phyloP scores from a whole-genome alignment of 805 yeast species.

The Yamadazyma phyllophila region DNA sequence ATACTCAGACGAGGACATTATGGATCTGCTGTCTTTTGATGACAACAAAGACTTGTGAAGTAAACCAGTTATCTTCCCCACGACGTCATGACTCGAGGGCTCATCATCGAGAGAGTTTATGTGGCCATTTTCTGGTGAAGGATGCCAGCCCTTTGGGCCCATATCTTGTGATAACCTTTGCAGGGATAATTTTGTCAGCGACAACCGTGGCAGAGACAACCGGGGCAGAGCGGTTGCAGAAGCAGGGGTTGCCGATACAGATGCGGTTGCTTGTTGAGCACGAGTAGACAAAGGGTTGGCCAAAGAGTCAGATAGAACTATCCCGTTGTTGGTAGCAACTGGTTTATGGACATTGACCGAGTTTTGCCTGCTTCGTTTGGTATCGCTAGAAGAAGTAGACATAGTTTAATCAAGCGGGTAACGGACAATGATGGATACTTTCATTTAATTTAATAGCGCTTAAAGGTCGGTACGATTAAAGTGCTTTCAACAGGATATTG shows the following conservation, averaged over 20 bases:
- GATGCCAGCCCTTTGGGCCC: neutral
- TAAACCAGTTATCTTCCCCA: slow-evolving; percentile 33
- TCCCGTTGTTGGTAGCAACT: neutral
- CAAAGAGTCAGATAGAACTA: too few relatives aligned
- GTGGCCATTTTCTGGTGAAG: neutral
- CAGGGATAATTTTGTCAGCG: neutral
- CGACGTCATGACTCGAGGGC: slow-evolving; percentile 21
- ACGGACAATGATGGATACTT: neutral
- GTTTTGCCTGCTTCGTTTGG: slow-evolving; percentile 13
- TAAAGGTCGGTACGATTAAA: too few relatives aligned
- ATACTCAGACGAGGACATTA: slow-evolving; percentile 3
- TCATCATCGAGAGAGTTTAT: neutral
- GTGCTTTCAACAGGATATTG: too few relatives aligned
- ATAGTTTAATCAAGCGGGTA: neutral
- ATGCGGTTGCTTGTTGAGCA: too few relatives aligned
- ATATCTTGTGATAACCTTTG: neutral
- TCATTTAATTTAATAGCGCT: neutral
- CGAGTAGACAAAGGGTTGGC: too few relatives aligned
- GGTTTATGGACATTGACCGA: slow-evolving; percentile 12
- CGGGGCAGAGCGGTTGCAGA: neutral
- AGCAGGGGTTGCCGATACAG: slow-evolving; percentile 4
- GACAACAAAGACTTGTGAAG: slow-evolving; percentile 23
- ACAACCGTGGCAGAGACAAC: neutral
- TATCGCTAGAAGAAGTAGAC: neutral
- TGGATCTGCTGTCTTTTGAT: slow-evolving; percentile 6